Base-by-base conservation (phyloP, 1,139 yeast species). In the Blastobotrys apis region DNA sequence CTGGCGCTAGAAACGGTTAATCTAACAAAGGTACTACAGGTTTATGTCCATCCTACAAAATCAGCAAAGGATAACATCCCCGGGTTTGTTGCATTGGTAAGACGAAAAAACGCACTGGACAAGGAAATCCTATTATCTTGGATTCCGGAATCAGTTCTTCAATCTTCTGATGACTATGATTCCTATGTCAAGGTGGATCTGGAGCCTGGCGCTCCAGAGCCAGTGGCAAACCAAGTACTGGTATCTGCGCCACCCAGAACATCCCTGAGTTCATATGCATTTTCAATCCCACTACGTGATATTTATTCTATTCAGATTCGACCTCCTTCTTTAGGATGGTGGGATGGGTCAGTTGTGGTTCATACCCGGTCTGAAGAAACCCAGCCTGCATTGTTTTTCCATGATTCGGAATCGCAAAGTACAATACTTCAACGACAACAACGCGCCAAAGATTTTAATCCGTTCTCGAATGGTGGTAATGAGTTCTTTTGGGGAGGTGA, bases 401-500 rank as follows among this genome's bases (percentile, higher is more conserved):
- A 92, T 63, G 98, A 94, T 60, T 82, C 85, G 48, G 92, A 85
- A 56, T 78, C 84, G 21, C 80, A 85, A 5, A 82, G 94, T 35
- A 86, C 95, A 0, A 68, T 75, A 45, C 65, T 73, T 50, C 81
- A 77, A 52, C 82, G 80, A 52, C 72, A 74, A 48, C 59, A 74
- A 39, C 75, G 80, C 47, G 77, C 76, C 54, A 77, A 80, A 58
- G 68, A 75, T 20, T 87, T 88, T 62, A 85, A 83, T 51, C 90
- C 94, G 0, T 90, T 86, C 64, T 77, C 77, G 19, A 75, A 74
- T 26, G 61, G 62, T n/a, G 67, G 70, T 22, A 35, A 30, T 20
- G 80, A 78, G 27, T 60, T 86, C 37, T 83, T 81, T 56, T 92
- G 97, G 97, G 98, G 98, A 22, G 98, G 97, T 1, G 75, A 75